Conservation (phyloP, 352 stramenopile species). For the Globisporangium polare region DNA sequence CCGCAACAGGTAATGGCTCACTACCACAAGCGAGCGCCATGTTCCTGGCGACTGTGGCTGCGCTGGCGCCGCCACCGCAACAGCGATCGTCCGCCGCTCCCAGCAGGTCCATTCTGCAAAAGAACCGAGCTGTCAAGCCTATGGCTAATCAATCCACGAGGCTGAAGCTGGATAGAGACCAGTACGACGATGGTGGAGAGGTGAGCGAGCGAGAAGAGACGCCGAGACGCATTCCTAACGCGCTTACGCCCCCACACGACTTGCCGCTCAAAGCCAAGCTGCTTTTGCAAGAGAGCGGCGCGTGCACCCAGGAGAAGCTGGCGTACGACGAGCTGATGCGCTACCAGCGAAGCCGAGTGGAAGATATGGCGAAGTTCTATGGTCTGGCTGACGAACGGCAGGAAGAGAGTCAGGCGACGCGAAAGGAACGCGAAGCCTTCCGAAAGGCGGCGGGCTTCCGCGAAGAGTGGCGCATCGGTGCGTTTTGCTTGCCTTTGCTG, state of each 20-base stretch:
- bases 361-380: constrained; percentile 25
- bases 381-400: not conserved
- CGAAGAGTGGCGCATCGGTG: constrained; percentile 41
- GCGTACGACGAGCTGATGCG: constrained; percentile 37
- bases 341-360: constrained; percentile 25
- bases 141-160: not conserved
- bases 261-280: not conserved
- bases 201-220: constrained; percentile 9
- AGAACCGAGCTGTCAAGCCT: not conserved
- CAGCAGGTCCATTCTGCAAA: not conserved
- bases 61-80: not conserved
- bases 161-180: not conserved
- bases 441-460: constrained; percentile 18
- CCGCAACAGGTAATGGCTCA: not conserved
- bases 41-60: not conserved
- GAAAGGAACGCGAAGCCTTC: constrained; percentile 12
- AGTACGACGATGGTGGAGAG: not conserved
- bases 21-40: constrained; percentile 1
- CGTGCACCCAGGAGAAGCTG: constrained; percentile 21
- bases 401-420: not conserved
- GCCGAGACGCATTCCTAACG: not conserved
- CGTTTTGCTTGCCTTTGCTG: not conserved
- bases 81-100: not conserved
- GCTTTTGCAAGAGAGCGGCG: constrained; percentile 7
- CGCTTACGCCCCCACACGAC: too few relatives aligned